phyloP scores from a whole-genome alignment of 1,284 basidiomycete genomes.

The Ustilago tritici region DNA sequence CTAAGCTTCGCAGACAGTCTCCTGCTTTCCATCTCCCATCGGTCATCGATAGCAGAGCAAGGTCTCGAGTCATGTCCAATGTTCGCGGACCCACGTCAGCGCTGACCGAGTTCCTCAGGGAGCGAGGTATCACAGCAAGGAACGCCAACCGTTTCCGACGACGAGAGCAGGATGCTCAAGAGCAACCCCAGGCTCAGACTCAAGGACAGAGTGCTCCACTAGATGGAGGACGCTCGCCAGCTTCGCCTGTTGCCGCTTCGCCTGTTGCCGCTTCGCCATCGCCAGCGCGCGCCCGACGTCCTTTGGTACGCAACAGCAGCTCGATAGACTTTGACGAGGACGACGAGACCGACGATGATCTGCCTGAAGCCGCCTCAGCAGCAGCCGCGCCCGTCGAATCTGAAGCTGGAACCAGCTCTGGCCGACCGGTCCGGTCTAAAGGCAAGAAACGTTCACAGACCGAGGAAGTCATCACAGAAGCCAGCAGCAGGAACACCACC shows the following conservation, averaged over 20 bases:
- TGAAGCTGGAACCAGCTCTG: slow-evolving; percentile 52
- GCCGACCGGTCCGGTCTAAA: slow-evolving; percentile 68
- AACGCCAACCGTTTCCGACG: slow-evolving; percentile 73
- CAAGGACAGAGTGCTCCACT: neutral
- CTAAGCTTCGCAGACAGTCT: neutral
- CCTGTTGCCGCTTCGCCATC: slow-evolving; percentile 18
- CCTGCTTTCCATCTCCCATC: neutral
- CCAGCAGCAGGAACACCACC: slow-evolving; percentile 69
- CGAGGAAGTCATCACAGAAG: slow-evolving; percentile 61
- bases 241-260: slow-evolving; percentile 12
- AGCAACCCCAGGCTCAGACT: slow-evolving; percentile 72
- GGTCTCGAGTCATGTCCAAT: slow-evolving; percentile 27
- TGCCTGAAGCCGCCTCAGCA: slow-evolving; percentile 69
- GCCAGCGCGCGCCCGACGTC: slow-evolving; percentile 18
- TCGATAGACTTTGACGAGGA: slow-evolving; percentile 72
- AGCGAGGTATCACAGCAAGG: slow-evolving; percentile 81
- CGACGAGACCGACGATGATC: slow-evolving; percentile 78
- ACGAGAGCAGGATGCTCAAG: slow-evolving; percentile 41
- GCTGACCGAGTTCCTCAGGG: slow-evolving; percentile 87
- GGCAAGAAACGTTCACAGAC: slow-evolving; percentile 32
- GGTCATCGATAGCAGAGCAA: neutral
- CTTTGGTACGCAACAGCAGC: slow-evolving; percentile 33
- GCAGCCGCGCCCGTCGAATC: slow-evolving; percentile 38
- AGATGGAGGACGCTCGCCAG: slow-evolving; percentile 40
- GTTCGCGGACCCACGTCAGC: slow-evolving; percentile 91